Evolutionary conservation across 345 rosid species (phyloP), one percentile per base, ranked within the genome.

Genomic region (Gynandropsis gynandra): DNA sequence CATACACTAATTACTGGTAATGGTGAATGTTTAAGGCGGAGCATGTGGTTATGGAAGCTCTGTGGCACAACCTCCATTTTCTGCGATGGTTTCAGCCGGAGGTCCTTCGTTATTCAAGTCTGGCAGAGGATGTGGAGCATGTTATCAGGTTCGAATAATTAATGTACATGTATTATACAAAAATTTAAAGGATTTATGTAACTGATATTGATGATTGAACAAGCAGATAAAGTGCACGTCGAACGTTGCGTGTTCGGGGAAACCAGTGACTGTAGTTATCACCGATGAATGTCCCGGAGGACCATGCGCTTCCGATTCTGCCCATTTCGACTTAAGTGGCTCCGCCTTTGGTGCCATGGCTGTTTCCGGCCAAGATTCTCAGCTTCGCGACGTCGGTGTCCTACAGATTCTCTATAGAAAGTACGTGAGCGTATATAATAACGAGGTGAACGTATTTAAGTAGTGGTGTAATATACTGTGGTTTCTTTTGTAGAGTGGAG

Each of bases 331-430:
- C 50, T 40, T 82, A 17, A 85, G 93, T 1, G 87, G 93, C 19
- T 69, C 81, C 17, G 70, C 95, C 10, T 79, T 80, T 36, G 87
- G 93, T 41, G 80, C 85, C 56, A 72, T 89, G 85, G 95, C 95
- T 1, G 47, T 1, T 4, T 54, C 83, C 7, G 83, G 82, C 42
- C 52, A 70, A 39, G 87, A 59, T 1, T 76, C 68, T 8, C 58
- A 70, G 33, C 80, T 89, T 16, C 83, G 82, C 1, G 37, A 50
- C 21, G 81, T 52, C 5, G 93, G 95, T 17, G 50, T 50, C 50
- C 54, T 88, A 65, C 69, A 73, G 16, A 71, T 82, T 65, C 67
- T 74, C 31, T 78, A 80, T 9, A 54, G 42, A 67, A 74, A 73
- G 97, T 88, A 71, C 18, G 14, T n/a, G n/a, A n/a, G n/a, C n/a